A percentile compares a stretch with the other conserved stretches of the same genome.
These are phyloP conservation scores for Pseudozyma tsukubaensis DNA, from an alignment of 1,284 basidiomycete species.

Conservation along the genomic window DNA sequence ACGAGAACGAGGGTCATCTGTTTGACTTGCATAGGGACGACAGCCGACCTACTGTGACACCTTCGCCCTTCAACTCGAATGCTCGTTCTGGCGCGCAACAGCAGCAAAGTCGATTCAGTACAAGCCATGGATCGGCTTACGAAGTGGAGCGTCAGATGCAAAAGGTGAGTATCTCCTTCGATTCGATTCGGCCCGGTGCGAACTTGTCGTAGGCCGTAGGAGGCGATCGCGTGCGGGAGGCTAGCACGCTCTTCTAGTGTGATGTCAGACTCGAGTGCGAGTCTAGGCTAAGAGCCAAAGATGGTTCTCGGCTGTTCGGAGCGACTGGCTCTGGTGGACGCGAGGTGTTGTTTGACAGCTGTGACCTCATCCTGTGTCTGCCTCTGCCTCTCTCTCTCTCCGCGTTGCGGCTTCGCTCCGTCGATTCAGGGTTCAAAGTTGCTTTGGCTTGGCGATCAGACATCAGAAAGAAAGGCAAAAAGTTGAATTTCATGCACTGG, in stretches of 20 bases:
- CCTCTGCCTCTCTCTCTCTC: too few species aligned
- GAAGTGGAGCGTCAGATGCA: slow-evolving; percentile 40
- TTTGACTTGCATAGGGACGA: slow-evolving; percentile 38
- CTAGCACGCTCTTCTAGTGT: neutral
- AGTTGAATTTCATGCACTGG: too few species aligned
- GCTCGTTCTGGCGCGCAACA: slow-evolving; percentile 15
- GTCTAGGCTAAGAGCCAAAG: neutral
- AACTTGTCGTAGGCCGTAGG: neutral
- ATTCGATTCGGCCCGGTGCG: neutral
- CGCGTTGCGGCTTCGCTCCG: too few species aligned
- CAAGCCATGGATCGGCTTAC: slow-evolving; percentile 28
- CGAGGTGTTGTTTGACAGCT: neutral
- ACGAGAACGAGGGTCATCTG: slow-evolving; percentile 46
- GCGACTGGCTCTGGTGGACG: slow-evolving; percentile 6
- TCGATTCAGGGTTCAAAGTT: too few species aligned
- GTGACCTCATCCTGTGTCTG: too few species aligned
- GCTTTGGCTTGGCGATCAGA: too few species aligned
- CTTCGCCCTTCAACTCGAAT: slow-evolving; percentile 11
- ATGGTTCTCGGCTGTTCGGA: slow-evolving; percentile 7
- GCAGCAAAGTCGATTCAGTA: slow-evolving; percentile 21
- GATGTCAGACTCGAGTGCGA: neutral
- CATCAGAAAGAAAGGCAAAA: too few species aligned
- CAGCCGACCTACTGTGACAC: slow-evolving; percentile 15
- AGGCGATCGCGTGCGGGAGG: slow-evolving; percentile 1
- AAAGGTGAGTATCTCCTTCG: slow-evolving; percentile 17